A percentile compares a stretch with the other conserved stretches of the same genome.
Evolutionary conservation across 1,284 basidiomycete species (phyloP).

Genomic region (Cryptococcus amylolentus): DNA sequence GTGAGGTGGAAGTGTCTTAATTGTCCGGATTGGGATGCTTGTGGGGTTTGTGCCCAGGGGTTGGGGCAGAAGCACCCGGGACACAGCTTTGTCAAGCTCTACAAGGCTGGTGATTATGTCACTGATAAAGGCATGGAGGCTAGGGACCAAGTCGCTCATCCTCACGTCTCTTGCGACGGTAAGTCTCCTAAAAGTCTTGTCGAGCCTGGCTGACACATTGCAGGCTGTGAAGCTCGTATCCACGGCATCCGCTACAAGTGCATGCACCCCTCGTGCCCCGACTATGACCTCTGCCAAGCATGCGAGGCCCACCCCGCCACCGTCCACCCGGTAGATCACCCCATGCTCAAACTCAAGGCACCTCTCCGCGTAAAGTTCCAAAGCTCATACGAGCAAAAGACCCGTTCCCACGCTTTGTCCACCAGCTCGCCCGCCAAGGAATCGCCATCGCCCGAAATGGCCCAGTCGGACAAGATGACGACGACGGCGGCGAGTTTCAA

Average conservation of each 20-base stretch:
- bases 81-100: constrained; percentile 71
- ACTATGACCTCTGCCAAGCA: constrained; percentile 75
- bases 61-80: constrained; percentile 67
- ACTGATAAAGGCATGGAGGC: constrained; percentile 34
- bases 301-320: constrained; percentile 78
- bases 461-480: not conserved
- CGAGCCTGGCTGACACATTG: not conserved
- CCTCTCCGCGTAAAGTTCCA: constrained; percentile 36
- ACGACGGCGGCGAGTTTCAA: not conserved
- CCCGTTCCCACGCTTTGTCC: constrained; percentile 1
- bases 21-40: constrained; percentile 56
- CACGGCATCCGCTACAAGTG: constrained; percentile 58
- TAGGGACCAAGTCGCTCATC: constrained; percentile 52
- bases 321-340: constrained; percentile 69
- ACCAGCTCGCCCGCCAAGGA: constrained; percentile 10
- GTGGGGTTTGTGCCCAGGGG: constrained; percentile 63
- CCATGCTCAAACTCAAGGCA: constrained; percentile 70
- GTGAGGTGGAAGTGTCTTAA: constrained; percentile 48
- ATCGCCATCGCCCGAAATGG: not conserved
- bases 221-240: constrained; percentile 38
- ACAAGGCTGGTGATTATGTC: constrained; percentile 55
- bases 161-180: constrained; percentile 43
- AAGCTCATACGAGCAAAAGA: constrained; percentile 19
- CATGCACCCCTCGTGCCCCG: constrained; percentile 68
- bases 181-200: not conserved